A percentile compares a stretch with the other conserved stretches of the same genome.
Evolutionary conservation across 2,329 filamentous ascomycete species (phyloP).

Genomic region (Chaetothyriales sp.): DNA sequence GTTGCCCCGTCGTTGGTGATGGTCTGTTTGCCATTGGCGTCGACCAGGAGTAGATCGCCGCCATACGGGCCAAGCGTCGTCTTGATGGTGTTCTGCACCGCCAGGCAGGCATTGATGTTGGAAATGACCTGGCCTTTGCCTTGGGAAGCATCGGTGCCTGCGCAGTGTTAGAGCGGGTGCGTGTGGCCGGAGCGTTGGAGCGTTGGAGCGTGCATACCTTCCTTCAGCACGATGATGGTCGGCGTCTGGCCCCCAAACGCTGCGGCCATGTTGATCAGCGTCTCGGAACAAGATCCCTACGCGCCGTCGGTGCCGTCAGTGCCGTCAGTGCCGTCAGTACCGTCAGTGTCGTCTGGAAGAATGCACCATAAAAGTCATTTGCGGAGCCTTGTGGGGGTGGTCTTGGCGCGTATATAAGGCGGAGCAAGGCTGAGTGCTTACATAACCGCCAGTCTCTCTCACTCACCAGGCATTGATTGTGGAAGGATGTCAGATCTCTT

Average conservation of each 20-base stretch:
- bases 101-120: constrained; percentile 96
- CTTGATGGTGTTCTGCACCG: constrained; percentile 91
- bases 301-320: background rate
- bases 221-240: constrained; percentile 95
- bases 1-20: constrained; percentile 99
- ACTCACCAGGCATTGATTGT: background rate
- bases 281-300: background rate
- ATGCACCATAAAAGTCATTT: background rate
- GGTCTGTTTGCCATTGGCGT: constrained; percentile 87
- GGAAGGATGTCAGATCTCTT: background rate
- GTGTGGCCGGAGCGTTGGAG: constrained; percentile 18
- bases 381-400: background rate
- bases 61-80: constrained; percentile 92
- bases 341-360: background rate
- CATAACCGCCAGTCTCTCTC: background rate
- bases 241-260: constrained; percentile 95
- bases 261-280: constrained; percentile 34
- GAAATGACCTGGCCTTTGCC: constrained; percentile 92
- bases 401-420: background rate
- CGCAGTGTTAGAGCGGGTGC: constrained; percentile 15
- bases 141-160: constrained; percentile 94
- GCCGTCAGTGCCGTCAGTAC: too few relatives aligned
- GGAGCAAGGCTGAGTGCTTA: background rate
- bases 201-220: constrained; percentile 50
- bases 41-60: constrained; percentile 88